Base-by-base conservation (phyloP, 257 asterid species). In the Pogostemon cablin region DNA sequence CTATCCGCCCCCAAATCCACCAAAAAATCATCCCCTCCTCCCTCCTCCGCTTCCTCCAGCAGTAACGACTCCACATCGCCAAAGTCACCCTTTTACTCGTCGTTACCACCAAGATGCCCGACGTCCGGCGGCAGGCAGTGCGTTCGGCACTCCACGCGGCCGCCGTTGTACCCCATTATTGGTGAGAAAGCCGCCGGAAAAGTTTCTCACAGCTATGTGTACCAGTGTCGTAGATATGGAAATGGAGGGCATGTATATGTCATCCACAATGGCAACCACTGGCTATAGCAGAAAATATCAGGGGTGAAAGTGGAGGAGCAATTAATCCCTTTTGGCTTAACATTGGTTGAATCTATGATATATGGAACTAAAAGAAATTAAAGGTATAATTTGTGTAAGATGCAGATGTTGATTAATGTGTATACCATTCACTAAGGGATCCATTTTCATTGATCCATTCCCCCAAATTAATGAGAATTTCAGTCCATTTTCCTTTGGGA, bases 41-140 rank as follows among this genome's bases (percentile, higher is more conserved):
- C 86, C 37, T 86, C 98, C 55, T 63, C 88, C 11, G 70, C 82
- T 72, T 84, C 91, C 60, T 82, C 87, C 75, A 35, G 79, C 80
- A 74, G 80, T 53, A 81, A 71, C 72, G 77, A 61, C 69, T 56
- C 85, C 59, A 66, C 73, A 5, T 85, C 95, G 17, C 98, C 96
- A 0, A 82, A 72, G 60, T 79, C 87, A 0, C 72, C 73, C 40
- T 54, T 72, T 25, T 77, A 68, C 47, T 66, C 83, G 11, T 62
- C 77, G 2, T 17, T 69, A 8, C 79, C 86, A 2, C 78, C 82
- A 0, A 47, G 76, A 34, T 59, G 48, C 40, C 83, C 81, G 20
- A 59, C 48, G 6, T 43, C 84, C 53, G 65, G 42, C 54, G 69
- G 64, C 73, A 62, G 57, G 8, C 69, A 77, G 59, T 76, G 75